Evolutionary conservation across 345 rosid genomes (phyloP).

Genomic region (Gossypium turneri): DNA sequence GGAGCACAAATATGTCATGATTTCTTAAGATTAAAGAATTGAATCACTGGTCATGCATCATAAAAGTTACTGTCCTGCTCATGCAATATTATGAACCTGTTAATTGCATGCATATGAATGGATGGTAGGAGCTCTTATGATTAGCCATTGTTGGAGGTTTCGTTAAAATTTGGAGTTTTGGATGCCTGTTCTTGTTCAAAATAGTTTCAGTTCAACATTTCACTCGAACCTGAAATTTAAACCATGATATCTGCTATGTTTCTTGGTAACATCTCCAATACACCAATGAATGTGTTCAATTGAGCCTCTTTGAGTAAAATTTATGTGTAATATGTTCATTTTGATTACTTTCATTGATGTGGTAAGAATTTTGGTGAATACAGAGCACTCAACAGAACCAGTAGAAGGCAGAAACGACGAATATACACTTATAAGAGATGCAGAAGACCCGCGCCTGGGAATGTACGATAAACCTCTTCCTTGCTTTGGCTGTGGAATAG

Average conservation of each 20-base stretch:
- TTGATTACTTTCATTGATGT: neutral
- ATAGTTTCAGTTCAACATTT: neutral
- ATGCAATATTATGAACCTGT: neutral
- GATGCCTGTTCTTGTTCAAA: neutral
- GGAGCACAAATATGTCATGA: neutral
- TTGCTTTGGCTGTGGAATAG: slow-evolving; percentile 90
- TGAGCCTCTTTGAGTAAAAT: neutral
- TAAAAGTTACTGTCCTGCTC: neutral
- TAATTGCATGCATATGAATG: neutral
- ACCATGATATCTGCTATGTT: neutral
- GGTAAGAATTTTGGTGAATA: slow-evolving; percentile 1
- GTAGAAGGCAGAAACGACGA: slow-evolving; percentile 43
- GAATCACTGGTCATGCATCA: neutral
- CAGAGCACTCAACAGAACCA: slow-evolving; percentile 34
- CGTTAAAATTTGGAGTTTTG: neutral
- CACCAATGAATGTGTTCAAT: slow-evolving; percentile 6
- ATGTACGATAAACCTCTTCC: slow-evolving; percentile 84
- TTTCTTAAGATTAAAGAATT: neutral
- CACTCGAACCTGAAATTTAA: neutral
- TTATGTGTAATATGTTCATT: neutral
- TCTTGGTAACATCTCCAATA: neutral
- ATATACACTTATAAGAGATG: slow-evolving; percentile 46
- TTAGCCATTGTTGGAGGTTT: neutral
- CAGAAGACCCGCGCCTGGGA: slow-evolving; percentile 51
- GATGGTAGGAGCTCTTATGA: neutral